Evolutionary conservation across 1,139 yeast species (phyloP), one percentile per base, ranked within the genome.

Genomic region (Zygoascus sp.): DNA sequence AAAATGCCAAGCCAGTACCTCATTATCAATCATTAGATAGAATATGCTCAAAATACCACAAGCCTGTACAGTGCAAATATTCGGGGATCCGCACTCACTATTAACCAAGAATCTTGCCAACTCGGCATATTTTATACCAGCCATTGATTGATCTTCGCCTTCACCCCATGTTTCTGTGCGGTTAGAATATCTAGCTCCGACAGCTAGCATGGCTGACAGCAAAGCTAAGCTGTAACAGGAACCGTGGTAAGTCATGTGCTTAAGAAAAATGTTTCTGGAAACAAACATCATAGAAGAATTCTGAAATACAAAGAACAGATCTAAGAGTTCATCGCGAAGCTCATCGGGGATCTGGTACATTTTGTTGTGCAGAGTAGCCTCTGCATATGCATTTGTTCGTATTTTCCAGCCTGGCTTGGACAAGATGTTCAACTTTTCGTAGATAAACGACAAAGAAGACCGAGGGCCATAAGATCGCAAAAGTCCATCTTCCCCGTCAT

Each of bases 141-240:
- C 48, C 10, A 45, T 45, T 6, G 32, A 7, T 9, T 35, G 23
- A 30, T 30, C 34, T 13, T 30, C 34, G 15, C 45, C 41, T 4
- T 27, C 20, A 41, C 32, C 42, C 38, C 39, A 32, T 11, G 40
- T 28, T 25, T 43, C 25, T 11, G 45, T 32, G 11, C 27, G 40
- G 20, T 35, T 40, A 7, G 43, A 34, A 27, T 47, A 50, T 22
- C 51, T 25, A 4, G 53, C 42, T 3, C 53, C 53, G 8, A 50
- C 44, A 5, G 51, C 51, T 21, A 50, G 32, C 52, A 50, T 49
- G 7, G 53, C 53, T n/a, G 50, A 47, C 10, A 50, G 28, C n/a
- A 50, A 40, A 6, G 52, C 44, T 20, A 42, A 28, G 23, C 48
- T 47, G 25, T 27, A 50, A 21, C 37, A 50, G 17, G 47, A 23